These are phyloP conservation scores for Castanea sativa DNA, from an alignment of 306 rosid genomes.

Conservation along the genomic window DNA sequence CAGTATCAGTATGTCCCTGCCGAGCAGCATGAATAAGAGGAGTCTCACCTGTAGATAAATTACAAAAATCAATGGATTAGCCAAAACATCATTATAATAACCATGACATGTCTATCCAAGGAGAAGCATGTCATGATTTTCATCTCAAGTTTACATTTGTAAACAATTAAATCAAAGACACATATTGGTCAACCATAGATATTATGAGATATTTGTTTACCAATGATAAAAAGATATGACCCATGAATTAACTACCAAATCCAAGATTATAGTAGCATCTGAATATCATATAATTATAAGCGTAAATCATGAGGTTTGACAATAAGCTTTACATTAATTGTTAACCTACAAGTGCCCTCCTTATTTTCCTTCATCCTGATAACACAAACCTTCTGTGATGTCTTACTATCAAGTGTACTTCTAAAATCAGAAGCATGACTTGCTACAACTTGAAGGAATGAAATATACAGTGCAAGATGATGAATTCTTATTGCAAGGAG, in stretches of 20 bases:
- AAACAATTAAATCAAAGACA: not conserved
- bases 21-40: constrained; percentile 93
- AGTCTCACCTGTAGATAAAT: constrained; percentile 55
- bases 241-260: not conserved
- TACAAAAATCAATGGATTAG: not conserved
- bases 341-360: not conserved
- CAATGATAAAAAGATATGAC: not conserved
- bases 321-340: not conserved
- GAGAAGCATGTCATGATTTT: not conserved
- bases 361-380: not conserved
- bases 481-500: not conserved
- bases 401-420: not conserved
- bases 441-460: not conserved
- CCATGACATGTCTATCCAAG: not conserved
- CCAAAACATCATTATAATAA: not conserved
- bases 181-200: not conserved
- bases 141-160: not conserved
- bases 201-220: not conserved
- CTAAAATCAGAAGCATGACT: not conserved
- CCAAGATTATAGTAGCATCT: not conserved
- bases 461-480: not conserved
- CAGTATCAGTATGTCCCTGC: constrained; percentile 73
- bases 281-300: not conserved
- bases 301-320: not conserved
- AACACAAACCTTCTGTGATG: not conserved